Percentiles rank a stretch among this genome's conserved stretches.
Conservation (phyloP, 2,329 filamentous ascomycete genomes). For the Aureobasidium mangrovei region DNA sequence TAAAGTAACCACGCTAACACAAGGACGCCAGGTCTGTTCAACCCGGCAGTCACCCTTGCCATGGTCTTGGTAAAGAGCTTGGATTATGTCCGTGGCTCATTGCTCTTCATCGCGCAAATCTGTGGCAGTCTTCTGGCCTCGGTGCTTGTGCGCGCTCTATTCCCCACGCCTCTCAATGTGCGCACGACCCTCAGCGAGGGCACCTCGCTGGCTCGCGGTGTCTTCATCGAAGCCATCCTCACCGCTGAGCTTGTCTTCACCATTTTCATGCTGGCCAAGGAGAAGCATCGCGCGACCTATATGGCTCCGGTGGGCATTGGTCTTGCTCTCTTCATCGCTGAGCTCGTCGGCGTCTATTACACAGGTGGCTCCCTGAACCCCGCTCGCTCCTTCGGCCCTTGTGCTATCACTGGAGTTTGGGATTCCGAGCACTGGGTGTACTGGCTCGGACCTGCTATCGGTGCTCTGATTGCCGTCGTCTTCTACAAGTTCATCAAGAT, state of each 20-base stretch:
- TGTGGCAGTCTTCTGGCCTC: constrained; percentile 51
- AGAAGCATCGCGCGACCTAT: constrained; percentile 65
- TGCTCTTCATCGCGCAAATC: constrained; percentile 50
- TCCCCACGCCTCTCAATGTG: constrained; percentile 50
- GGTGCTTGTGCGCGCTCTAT: constrained; percentile 47
- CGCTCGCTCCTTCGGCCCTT: constrained; percentile 33
- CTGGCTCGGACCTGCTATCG: constrained; percentile 16
- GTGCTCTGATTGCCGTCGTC: constrained; percentile 24
- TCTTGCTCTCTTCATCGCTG: constrained; percentile 56
- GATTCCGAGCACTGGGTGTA: constrained; percentile 36
- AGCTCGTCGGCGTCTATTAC: constrained; percentile 41
- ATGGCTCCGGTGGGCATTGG: constrained; percentile 66
- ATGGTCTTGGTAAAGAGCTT: constrained; percentile 52
- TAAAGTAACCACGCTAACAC: not conserved
- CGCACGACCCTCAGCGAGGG: constrained; percentile 47
- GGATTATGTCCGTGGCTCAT: constrained; percentile 41
- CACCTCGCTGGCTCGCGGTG: constrained; percentile 46
- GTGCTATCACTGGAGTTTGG: constrained; percentile 30
- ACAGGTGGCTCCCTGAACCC: constrained; percentile 38
- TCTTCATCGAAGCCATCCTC: constrained; percentile 60
- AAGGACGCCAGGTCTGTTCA: constrained; percentile 14
- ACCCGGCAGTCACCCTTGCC: constrained; percentile 42
- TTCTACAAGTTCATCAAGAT: constrained; percentile 34
- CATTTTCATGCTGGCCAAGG: constrained; percentile 60
- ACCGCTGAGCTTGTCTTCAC: constrained; percentile 56